A percentile compares a stretch with the other conserved stretches of the same genome.
Conservation (phyloP, 129 eudicot genomes). For the Chrysanthemum lavandulifolium region DNA sequence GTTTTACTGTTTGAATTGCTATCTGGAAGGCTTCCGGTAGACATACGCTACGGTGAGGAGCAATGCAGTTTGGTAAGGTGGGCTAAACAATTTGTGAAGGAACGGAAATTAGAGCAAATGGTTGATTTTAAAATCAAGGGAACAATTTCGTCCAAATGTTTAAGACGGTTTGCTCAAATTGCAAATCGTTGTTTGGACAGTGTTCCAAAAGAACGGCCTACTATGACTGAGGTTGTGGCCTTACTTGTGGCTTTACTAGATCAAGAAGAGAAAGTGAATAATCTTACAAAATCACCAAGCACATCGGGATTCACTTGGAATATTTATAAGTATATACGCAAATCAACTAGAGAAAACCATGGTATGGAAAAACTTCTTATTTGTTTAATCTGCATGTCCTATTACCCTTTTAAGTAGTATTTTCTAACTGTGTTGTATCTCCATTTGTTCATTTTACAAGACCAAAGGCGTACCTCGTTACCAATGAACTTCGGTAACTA, state of each 20-base stretch:
- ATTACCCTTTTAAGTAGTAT: background rate
- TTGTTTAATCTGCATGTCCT: background rate
- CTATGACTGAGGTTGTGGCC: conserved; percentile 27
- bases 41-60: background rate
- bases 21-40: conserved; percentile 31
- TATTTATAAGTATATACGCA: conserved; percentile 5
- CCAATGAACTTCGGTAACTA: background rate
- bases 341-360: background rate
- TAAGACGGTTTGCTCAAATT: conserved; percentile 18
- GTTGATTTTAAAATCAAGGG: conserved; percentile 19
- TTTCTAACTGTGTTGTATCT: background rate
- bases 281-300: background rate
- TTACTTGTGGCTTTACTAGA: conserved; percentile 10
- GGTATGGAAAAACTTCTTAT: conserved; percentile 9
- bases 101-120: conserved; percentile 12
- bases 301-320: background rate
- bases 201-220: conserved; percentile 21
- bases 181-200: conserved; percentile 23
- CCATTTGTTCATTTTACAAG: background rate
- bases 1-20: conserved; percentile 26
- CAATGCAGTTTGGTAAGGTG: conserved; percentile 25
- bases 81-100: conserved; percentile 24
- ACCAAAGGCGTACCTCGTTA: conserved; percentile 4
- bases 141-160: conserved; percentile 13
- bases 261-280: background rate